A percentile compares a stretch with the other conserved stretches of the same genome.
These are phyloP conservation scores for Gamarada debralockiae DNA, from an alignment of 495 filamentous ascomycete species.

Conservation along the genomic window DNA sequence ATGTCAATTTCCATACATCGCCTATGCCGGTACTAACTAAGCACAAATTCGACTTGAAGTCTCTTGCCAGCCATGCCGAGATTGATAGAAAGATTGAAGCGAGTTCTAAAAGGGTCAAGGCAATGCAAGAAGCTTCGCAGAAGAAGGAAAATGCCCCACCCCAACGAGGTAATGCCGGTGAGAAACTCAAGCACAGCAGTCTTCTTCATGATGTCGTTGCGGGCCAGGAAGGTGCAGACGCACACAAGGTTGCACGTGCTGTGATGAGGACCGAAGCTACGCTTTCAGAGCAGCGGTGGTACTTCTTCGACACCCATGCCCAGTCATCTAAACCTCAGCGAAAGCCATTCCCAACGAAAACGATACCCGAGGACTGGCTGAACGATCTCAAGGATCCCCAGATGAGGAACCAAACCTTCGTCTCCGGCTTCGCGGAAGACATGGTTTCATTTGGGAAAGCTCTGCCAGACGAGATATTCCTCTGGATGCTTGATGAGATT, in stretches of 20 bases:
- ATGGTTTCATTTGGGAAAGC: conserved; percentile 44
- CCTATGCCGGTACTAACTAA: conserved; percentile 46
- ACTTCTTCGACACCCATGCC: conserved; percentile 51
- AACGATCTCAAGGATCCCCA: conserved; percentile 40
- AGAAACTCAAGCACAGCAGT: not conserved
- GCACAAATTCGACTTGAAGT: conserved; percentile 66
- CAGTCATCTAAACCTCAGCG: conserved; percentile 28
- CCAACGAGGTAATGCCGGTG: not conserved
- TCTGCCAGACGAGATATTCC: conserved; percentile 66
- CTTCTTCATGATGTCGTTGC: conserved; percentile 20
- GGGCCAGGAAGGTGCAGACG: conserved; percentile 32
- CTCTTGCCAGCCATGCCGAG: conserved; percentile 55
- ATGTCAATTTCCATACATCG: conserved; percentile 30
- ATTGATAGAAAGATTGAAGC: conserved; percentile 55
- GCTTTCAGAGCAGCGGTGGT: conserved; percentile 55
- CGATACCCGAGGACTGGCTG: conserved; percentile 29
- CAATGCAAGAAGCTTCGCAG: conserved; percentile 33
- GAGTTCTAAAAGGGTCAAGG: conserved; percentile 49
- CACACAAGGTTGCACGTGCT: conserved; percentile 61
- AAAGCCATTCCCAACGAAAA: conserved; percentile 29
- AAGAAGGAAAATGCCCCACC: conserved; percentile 17
- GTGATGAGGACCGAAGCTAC: conserved; percentile 73
- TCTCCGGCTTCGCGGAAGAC: conserved; percentile 64
- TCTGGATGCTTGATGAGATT: conserved; percentile 73
- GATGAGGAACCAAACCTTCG: conserved; percentile 56